Evolutionary conservation across 108 stramenopile species (phyloP), one percentile per base, ranked within the genome.

Genomic region (Nitzschia sp.): DNA sequence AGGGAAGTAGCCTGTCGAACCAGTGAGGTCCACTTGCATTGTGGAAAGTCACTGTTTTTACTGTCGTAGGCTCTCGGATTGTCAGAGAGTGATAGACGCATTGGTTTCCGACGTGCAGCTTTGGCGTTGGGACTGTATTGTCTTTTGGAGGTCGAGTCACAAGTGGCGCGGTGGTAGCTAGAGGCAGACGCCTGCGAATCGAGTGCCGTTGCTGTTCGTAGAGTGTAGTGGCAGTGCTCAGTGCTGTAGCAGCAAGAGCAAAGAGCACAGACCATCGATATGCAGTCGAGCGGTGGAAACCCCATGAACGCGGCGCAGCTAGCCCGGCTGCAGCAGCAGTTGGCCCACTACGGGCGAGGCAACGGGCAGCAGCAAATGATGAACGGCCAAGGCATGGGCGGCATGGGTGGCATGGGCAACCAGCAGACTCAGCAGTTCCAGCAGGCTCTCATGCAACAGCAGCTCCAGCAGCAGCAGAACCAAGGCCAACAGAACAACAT

Each of bases 261-360:
- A 54, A 54, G 53, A 22, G 6, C 2, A 22, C 53, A 12, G 20
- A n/a, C n/a, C 21, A 7, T 25, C 21, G 26, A 17, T 1, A 65
- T 67, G 66, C 66, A 67, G 15, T 67, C 66, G 3, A 41, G 53
- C 20, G 54, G 66, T n/a, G 63, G 63, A 10, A 52, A 52, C 51
- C 50, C 50, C 54, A 75, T 75, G 67, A 75, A 75, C 41, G 54
- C 74, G 10, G 67, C 74, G 10, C 69, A 70, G 46, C 67, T 68
- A 17, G 74, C 74, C 34, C 59, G 67, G 51, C 39, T 75, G 61
- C 74, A 75, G 57, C 67, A 62, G 21, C 74, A 75, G 51, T 67
- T 75, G 50, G 66, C 65, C 38, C 74, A 75, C 24, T 73, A 60
- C 37, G 72, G 72, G 46, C 53, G 69, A 1, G 58, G 69, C 12